phyloP scores from a whole-genome alignment of 2,329 filamentous ascomycete genomes.

The Boeremia exigua region DNA sequence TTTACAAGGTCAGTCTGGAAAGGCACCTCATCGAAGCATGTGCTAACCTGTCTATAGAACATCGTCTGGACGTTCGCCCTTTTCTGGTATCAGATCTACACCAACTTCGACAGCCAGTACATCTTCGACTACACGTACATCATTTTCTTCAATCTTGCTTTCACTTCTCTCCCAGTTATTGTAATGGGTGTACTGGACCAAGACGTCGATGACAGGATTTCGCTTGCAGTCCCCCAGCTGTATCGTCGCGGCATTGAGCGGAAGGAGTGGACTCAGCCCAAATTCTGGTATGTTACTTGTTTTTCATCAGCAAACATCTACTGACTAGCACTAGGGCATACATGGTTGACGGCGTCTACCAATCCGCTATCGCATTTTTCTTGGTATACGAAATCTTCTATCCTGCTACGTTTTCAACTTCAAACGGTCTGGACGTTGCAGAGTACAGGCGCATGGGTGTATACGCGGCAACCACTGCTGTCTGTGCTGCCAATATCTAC shows the following conservation, averaged over 20 bases:
- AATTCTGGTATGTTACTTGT: conserved; percentile 80
- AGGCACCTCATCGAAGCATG: too few relatives aligned
- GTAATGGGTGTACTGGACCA: conserved; percentile 97
- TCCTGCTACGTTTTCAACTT: conserved; percentile 70
- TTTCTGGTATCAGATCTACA: conserved; percentile 97
- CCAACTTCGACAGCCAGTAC: conserved; percentile 95
- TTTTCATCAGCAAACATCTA: not conserved
- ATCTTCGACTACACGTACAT: conserved; percentile 99
- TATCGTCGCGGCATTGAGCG: conserved; percentile 96
- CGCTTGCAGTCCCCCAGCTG: conserved; percentile 90
- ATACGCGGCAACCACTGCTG: conserved; percentile 82
- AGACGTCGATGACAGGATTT: conserved; percentile 93
- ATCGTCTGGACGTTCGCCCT: conserved; percentile 96
- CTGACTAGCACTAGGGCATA: conserved; percentile 62
- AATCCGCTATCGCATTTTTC: conserved; percentile 92
- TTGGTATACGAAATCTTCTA: conserved; percentile 84
- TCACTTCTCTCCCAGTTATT: conserved; percentile 92
- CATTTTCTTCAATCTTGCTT: conserved; percentile 92
- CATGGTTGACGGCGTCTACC: conserved; percentile 93
- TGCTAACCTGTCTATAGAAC: conserved; percentile 64
- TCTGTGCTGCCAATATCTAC: conserved; percentile 91
- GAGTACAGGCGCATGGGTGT: conserved; percentile 86
- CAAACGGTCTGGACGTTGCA: conserved; percentile 75
- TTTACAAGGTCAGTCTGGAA: conserved; percentile 78
- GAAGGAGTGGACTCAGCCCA: conserved; percentile 91